Conservation (phyloP, 2,329 filamentous ascomycete species). For the Diaporthe citriasiana region DNA sequence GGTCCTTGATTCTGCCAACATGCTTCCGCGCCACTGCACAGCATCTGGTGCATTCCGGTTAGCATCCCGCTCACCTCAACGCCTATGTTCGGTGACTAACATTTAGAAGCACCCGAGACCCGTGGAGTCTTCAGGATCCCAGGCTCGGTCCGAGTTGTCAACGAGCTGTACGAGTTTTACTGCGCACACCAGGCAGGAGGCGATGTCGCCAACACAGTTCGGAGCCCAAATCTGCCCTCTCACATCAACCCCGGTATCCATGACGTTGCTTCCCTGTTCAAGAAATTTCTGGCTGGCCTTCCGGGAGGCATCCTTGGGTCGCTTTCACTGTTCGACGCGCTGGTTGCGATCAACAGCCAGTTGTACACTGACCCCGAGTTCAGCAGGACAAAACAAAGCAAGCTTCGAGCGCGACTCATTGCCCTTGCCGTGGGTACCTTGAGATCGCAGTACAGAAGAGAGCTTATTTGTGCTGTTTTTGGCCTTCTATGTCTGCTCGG, state of each 20-base stretch:
- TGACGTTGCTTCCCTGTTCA: constrained; percentile 78
- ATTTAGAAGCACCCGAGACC: constrained; percentile 55
- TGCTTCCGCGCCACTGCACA: constrained; percentile 77
- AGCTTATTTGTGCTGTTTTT: constrained; percentile 77
- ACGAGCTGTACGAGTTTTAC: constrained; percentile 75
- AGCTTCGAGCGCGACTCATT: constrained; percentile 74
- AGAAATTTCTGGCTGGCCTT: constrained; percentile 72
- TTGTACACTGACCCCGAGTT: constrained; percentile 66
- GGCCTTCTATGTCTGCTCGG: constrained; percentile 75
- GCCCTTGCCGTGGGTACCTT: constrained; percentile 73
- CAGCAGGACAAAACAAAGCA: constrained; percentile 66
- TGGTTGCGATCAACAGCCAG: constrained; percentile 73
- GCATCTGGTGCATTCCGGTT: constrained; percentile 72
- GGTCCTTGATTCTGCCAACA: constrained; percentile 72
- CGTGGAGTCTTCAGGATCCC: constrained; percentile 75
- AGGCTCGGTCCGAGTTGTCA: constrained; percentile 69
- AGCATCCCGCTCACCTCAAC: constrained; percentile 41
- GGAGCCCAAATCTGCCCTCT: constrained; percentile 69
- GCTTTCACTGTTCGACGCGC: constrained; percentile 70
- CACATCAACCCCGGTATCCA: constrained; percentile 73
- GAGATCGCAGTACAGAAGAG: constrained; percentile 71
- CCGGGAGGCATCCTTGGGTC: constrained; percentile 78
- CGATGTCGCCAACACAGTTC: constrained; percentile 69
- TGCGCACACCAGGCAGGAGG: constrained; percentile 64
- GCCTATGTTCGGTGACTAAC: constrained; percentile 42